Percentiles rank a stretch among this genome's conserved stretches.
Conservation (phyloP, 352 stramenopile species). For the Pythium phragmitis region DNA sequence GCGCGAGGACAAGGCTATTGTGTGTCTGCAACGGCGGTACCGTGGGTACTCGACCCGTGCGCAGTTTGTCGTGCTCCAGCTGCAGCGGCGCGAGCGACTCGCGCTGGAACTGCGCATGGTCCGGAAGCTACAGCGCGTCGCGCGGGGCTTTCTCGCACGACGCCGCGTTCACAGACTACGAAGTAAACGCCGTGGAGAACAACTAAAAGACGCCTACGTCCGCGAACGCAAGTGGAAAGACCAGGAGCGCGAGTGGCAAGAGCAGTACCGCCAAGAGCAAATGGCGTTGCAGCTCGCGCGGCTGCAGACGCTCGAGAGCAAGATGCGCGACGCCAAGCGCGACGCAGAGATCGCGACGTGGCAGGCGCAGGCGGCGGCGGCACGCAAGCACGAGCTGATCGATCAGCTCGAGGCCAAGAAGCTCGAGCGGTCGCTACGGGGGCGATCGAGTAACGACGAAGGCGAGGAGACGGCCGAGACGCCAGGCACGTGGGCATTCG, state of each 20-base stretch:
- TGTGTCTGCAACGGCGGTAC: conserved; percentile 57
- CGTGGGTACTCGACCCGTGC: conserved; percentile 46
- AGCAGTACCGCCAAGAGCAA: conserved; percentile 60
- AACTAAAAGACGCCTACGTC: conserved; percentile 58
- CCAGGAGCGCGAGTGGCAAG: conserved; percentile 46
- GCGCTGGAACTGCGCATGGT: conserved; percentile 37
- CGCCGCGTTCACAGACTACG: conserved; percentile 30
- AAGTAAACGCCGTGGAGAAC: conserved; percentile 35
- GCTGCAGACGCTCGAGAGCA: conserved; percentile 40
- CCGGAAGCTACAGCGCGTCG: conserved; percentile 35
- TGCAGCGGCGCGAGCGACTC: conserved; percentile 32
- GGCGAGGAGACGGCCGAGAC: conserved; percentile 2
- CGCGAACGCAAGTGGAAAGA: conserved; percentile 58
- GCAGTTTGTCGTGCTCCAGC: conserved; percentile 40
- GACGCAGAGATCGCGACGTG: conserved; percentile 59
- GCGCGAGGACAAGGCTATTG: conserved; percentile 40
- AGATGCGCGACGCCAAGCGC: conserved; percentile 58
- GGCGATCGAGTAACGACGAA: conserved; percentile 13
- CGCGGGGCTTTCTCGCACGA: conserved; percentile 37
- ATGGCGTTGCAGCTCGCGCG: conserved; percentile 53
- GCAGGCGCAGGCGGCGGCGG: conserved; percentile 46
- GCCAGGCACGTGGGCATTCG: conserved; percentile 30
- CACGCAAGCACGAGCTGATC: conserved; percentile 40
- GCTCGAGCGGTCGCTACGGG: conserved; percentile 18
- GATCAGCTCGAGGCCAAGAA: conserved; percentile 34